Base-by-base conservation (phyloP, 169 alveolate species). In the Cyclospora cayetanensis region DNA sequence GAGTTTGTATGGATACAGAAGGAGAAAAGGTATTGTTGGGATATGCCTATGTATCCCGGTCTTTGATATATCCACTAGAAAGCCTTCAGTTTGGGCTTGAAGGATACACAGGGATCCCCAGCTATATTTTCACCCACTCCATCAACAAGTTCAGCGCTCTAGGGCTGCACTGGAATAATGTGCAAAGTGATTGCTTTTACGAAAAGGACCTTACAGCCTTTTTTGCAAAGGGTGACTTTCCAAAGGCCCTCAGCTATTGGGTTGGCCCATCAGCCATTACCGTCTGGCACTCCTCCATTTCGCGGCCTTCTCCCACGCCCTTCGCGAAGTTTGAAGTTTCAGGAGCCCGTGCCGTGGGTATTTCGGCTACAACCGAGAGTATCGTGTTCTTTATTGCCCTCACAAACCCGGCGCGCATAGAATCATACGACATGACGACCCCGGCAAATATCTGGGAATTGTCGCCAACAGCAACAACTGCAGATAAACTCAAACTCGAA, bases 171-270 rank as follows among this genome's bases (percentile, higher is more conserved):
- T 84, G 80, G 91, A 37, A 52, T 7, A 37, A 4, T 2, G 34
- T 41, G n/a, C 3, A n/a, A 7, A 35, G 37, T 37, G 37, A 20
- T 60, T n/a, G 63, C 63, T 63, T 74, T 46, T 35, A 20, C 3
- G 85, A 74, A 15, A 7, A 34, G 4, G 82, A 70, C 20, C 35
- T 83, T 2, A 12, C 4, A 12, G 43, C 34, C 2, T 60, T 60
- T 12, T 83, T 83, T 42, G 39, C 65, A 1, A 34, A 41, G 5
- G 65, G 65, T 1, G 80, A 68, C 35, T 84, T 84, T 39, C 76
- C 91, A 15, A 84, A 84, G 37, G 91, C 76, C 11, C 53, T 84
- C 25, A 60, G 41, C 52, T 84, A 63, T 42, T 84, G 91, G 91
- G 68, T 84, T 1, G 76, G 27, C 35, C 34, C 22, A 27, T 25